A percentile compares a stretch with the other conserved stretches of the same genome.
Evolutionary conservation across 106 monocot genomes (phyloP).

Genomic region (Vanilla planifolia): DNA sequence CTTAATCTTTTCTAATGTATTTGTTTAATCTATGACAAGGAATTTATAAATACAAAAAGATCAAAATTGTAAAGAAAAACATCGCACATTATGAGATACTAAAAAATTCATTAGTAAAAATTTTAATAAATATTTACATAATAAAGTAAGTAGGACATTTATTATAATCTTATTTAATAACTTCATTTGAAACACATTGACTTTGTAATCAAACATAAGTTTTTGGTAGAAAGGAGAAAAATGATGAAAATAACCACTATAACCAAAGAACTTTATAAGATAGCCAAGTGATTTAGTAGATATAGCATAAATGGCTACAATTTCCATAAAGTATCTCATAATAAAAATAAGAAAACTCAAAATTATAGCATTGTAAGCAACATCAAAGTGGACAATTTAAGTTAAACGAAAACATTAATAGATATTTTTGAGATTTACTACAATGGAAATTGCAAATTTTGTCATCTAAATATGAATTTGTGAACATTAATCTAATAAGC

Average conservation of each 20-base stretch:
- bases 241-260: background rate
- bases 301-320: slow-evolving; percentile 3
- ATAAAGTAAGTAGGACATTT: background rate
- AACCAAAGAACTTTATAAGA: background rate
- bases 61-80: background rate
- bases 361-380: background rate
- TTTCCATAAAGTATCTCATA: background rate
- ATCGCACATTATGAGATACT: background rate
- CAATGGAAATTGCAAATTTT: background rate
- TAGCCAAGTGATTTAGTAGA: background rate
- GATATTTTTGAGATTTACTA: background rate
- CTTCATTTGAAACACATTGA: too few species aligned
- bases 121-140: background rate
- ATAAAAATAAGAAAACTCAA: background rate
- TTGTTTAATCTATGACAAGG: background rate
- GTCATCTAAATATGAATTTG: slow-evolving; percentile 1
- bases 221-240: background rate
- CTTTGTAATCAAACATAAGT: background rate
- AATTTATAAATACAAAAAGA: background rate
- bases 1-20: too few species aligned
- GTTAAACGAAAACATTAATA: background rate
- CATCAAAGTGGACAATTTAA: background rate
- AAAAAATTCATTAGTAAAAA: background rate
- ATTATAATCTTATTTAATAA: background rate
- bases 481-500: background rate